phyloP scores from a whole-genome alignment of 495 filamentous ascomycete genomes.

The Friedmanniomyces endolithicus region DNA sequence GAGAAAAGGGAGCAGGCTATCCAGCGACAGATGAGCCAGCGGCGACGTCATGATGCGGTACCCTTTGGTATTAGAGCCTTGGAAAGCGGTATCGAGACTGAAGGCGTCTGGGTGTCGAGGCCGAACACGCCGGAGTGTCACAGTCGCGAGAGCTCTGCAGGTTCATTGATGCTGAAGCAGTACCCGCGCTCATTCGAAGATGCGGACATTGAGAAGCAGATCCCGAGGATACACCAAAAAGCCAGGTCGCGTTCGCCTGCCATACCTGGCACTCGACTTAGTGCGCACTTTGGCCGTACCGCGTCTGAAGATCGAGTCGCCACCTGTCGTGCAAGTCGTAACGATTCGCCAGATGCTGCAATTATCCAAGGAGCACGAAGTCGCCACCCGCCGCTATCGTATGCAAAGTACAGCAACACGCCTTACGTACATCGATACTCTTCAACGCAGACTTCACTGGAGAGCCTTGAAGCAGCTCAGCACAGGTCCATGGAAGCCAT shows the following conservation, averaged over 20 bases:
- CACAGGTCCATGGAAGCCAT: slow-evolving; percentile 8
- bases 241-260: not conserved
- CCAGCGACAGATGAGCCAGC: slow-evolving; percentile 21
- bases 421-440: slow-evolving; percentile 18
- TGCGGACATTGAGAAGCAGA: slow-evolving; percentile 8
- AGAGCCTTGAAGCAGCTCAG: slow-evolving; percentile 14
- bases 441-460: slow-evolving; percentile 20
- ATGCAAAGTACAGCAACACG: slow-evolving; percentile 15
- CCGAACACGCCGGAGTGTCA: slow-evolving; percentile 43
- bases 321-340: slow-evolving; percentile 4
- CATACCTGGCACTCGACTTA: slow-evolving; percentile 11
- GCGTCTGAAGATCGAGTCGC: slow-evolving; percentile 22
- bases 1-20: slow-evolving; percentile 41
- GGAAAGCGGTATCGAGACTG: slow-evolving; percentile 71
- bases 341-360: slow-evolving; percentile 1
- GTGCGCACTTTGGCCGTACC: slow-evolving; percentile 21
- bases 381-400: slow-evolving; percentile 15
- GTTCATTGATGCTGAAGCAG: slow-evolving; percentile 17
- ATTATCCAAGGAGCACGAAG: not conserved
- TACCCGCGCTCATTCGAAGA: not conserved
- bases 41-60: slow-evolving; percentile 41
- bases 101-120: slow-evolving; percentile 79
- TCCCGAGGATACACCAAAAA: not conserved
- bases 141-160: slow-evolving; percentile 20
- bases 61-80: slow-evolving; percentile 86